Base-by-base conservation (phyloP, 768 basidiomycete species). In the Tylopilus rubrobrunneus region DNA sequence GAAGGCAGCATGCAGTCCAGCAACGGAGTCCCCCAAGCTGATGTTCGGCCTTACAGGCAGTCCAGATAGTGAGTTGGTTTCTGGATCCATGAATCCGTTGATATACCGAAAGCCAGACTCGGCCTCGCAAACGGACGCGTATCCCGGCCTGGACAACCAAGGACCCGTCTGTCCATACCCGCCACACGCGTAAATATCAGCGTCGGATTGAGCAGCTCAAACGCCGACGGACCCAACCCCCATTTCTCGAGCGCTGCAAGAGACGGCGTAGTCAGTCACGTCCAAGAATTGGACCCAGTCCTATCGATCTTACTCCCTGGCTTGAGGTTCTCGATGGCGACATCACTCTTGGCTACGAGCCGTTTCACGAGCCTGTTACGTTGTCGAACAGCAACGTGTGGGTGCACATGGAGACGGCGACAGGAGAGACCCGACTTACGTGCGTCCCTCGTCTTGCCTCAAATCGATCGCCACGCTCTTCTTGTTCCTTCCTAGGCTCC, bases 121-220 rank as follows among this genome's bases (percentile, higher is more conserved):
- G 0, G 85, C 86, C 70, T 88, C 86, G 57, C 86, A 88, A 4
- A 88, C 85, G 5, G 86, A 84, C 3, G 86, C 85, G 56, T 84
- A 88, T 19, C 86, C 85, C 6, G 85, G 85, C 11, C 84, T 78
- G 19, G 79, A 76, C 0, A 83, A 77, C 86, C 85, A 87, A 21
- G 86, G 85, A 2, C 86, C 86, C 0, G 84, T 86, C 61, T 88
- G 86, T 3, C 86, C 86, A 58, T 86, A 88, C 8, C 86, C 86
- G 57, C 84, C 21, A 88, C 83, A 57, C 94, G 91, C 7, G 93
- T 96, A 65, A 91, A 94, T 62, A 98, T 90, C 53, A 98, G 78
- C 49, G 84, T 85, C 0, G 92, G 88, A 61, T 96, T 95, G 56
- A 84, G 81, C n/a, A 82, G 83, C 21, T 79, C 81, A 5, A 87